Base-by-base conservation (phyloP, 495 filamentous ascomycete genomes). In the Stereocaulon alpinum region DNA sequence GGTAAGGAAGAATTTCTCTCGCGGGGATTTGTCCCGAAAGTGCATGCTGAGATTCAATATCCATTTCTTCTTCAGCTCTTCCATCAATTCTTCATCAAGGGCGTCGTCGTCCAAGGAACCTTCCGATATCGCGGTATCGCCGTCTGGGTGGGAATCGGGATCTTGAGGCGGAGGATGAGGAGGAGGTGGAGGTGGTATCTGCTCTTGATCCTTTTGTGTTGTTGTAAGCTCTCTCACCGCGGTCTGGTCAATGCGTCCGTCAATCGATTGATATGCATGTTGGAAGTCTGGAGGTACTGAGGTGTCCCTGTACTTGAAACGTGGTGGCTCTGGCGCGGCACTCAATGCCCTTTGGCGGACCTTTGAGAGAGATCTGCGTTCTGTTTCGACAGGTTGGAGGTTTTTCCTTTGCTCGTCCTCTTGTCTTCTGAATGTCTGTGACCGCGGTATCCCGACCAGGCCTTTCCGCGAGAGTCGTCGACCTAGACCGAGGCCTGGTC, bases 41-140 rank as follows among this genome's bases (percentile, higher is more conserved):
- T 95, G 90, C 93, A 98, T 97, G 73, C 91, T 96, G 58, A 98
- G 78, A 66, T 98, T 98, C 61, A 98, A 77, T 59, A 97, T 96
- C 93, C 93, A 98, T 69, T 82, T 84, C 59, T 78, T 78, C 64
- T 96, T 91, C 62, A 96, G 76, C 72, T 97, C 93, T 61, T 86
- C 81, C 58, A 82, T 84, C 58, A 95, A 76, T 61, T 81, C 77
- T 58, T 80, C 77, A 34, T 82, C 80, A 59, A 80, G 75, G 44
- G 75, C 73, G 6, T 76, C 49, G 30, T 52, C 77, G 9, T 57
- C 60, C 15, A 63, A 61, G 11, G 65, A 69, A 10, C 17, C 47
- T 55, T 68, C 63, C 22, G 67, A 63, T 18, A 18, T 18, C 47
- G 69, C 67, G 66, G 71, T 70, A 65, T 67, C 71, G 67, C 69